Percentiles rank a stretch among this genome's conserved stretches.
Conservation (phyloP, 495 filamentous ascomycete species). For the Lichina pygmaea region DNA sequence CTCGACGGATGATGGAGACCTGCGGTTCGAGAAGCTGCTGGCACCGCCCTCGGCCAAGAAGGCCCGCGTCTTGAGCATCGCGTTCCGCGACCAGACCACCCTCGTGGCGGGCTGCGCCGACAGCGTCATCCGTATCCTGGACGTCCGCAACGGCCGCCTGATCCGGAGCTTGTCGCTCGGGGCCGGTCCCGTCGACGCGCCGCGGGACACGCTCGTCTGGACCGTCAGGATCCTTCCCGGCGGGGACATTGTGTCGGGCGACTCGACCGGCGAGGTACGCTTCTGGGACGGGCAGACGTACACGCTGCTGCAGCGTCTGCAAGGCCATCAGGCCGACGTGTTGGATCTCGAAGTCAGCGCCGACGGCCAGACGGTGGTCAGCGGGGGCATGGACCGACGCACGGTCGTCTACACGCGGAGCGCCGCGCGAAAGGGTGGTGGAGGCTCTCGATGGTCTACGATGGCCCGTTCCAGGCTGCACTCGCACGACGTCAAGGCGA, state of each 20-base stretch:
- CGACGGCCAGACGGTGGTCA: constrained; percentile 66
- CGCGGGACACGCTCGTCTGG: constrained; percentile 78
- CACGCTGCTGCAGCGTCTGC: constrained; percentile 57
- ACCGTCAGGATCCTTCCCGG: constrained; percentile 63
- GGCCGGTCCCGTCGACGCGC: constrained; percentile 40
- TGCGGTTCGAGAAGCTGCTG: constrained; percentile 43
- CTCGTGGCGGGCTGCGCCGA: constrained; percentile 81
- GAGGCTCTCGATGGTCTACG: constrained; percentile 49
- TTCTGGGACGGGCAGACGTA: constrained; percentile 89
- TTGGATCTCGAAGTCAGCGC: constrained; percentile 53
- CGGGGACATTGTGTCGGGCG: constrained; percentile 78
- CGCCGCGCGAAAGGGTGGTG: constrained; percentile 20
- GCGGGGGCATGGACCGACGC: constrained; percentile 70
- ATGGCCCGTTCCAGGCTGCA: constrained; percentile 63
- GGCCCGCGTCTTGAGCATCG: constrained; percentile 63
- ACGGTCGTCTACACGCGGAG: constrained; percentile 49
- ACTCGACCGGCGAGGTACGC: constrained; percentile 74
- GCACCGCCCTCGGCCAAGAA: constrained; percentile 50
- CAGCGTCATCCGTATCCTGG: constrained; percentile 71
- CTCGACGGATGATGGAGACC: constrained; percentile 55
- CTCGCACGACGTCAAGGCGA: constrained; percentile 78
- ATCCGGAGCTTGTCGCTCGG: constrained; percentile 66
- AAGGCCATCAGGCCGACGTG: constrained; percentile 71
- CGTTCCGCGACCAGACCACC: constrained; percentile 58
- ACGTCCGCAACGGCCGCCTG: constrained; percentile 48